These are phyloP conservation scores for Pascua sp. DNA, from an alignment of 1,284 basidiomycete species.

Conservation along the genomic window DNA sequence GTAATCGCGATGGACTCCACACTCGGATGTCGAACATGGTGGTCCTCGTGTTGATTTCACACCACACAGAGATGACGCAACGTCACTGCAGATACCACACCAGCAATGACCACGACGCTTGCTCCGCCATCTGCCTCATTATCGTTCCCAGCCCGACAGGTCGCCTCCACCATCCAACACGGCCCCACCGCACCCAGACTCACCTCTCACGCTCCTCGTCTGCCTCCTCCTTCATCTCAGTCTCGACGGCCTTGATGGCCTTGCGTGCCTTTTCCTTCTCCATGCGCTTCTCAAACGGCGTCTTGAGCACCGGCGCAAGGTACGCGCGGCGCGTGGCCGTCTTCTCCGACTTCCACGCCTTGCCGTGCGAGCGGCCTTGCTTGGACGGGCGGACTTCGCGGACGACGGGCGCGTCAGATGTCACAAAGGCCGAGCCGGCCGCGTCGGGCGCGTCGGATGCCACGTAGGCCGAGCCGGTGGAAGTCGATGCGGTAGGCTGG, in stretches of 20 bases:
- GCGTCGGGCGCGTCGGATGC: not conserved
- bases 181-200: conserved; percentile 14
- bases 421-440: too few species aligned
- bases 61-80: not conserved
- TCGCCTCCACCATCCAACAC: not conserved
- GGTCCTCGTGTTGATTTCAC: not conserved
- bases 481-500: too few species aligned
- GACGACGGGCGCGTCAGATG: not conserved
- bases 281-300: conserved; percentile 40
- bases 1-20: not conserved
- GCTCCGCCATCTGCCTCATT: not conserved
- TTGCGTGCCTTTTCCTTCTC: conserved; percentile 39
- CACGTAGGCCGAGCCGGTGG: too few species aligned
- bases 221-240: conserved; percentile 48
- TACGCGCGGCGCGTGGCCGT: conserved; percentile 37
- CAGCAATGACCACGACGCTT: too few species aligned
- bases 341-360: conserved; percentile 46
- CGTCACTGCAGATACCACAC: too few species aligned
- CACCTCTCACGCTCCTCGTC: conserved; percentile 41
- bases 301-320: conserved; percentile 37
- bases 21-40: too few species aligned
- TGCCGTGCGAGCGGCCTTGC: conserved; percentile 41
- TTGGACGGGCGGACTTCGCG: conserved; percentile 24
- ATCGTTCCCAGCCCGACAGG: not conserved
- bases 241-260: conserved; percentile 44